Base-by-base conservation (phyloP, 108 stramenopile species). In the Skeletonema marinoi region DNA sequence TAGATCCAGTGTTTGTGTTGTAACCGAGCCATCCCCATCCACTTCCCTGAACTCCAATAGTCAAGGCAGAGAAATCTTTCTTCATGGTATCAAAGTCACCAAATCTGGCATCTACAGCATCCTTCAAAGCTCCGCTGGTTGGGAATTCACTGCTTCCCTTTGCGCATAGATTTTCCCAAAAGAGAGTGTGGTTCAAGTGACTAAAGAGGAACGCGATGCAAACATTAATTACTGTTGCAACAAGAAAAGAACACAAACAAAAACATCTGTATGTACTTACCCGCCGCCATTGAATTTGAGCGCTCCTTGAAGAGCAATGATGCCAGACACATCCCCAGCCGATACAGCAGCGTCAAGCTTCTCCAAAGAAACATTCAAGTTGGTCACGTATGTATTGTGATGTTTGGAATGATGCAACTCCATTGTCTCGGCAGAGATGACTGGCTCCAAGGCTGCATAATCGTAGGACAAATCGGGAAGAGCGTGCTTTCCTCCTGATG, bases 21-120 rank as follows among this genome's bases (percentile, higher is more conserved):
- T 89, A 97, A 8, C 95, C 99, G 35, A 99, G 90, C 99, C 99
- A 99, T 58, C 98, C 98, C 99, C 99, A 99, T 82, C 99, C 99
- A 61, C 90, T 92, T 60, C 99, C 99, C 82, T 99, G 98, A 59
- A 99, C 92, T 44, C 89, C 98, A 75, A 98, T 86, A 16, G 94
- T 89, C 65, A 78, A 70, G 35, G 93, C 92, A 56, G 80, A 81
- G 77, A 96, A 25, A 56, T 94, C 83, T 50, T 79, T 85, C 72
- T 96, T 94, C 81, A 98, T 88, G 16, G 30, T 84, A 4, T 98
- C 98, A 38, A 96, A 65, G 54, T 78, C 70, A 56, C 97, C 96
- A 76, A 94, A 99, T 63, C 94, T 81, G 12, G 80, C 74, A 12
- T 88, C 83, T 51, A 99, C 96, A 59, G 90, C 88, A 13, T 83